Evolutionary conservation across 2,329 filamentous ascomycete genomes (phyloP), one percentile per base, ranked within the genome.

Genomic region (Magnaporthiopsis incrustans): DNA sequence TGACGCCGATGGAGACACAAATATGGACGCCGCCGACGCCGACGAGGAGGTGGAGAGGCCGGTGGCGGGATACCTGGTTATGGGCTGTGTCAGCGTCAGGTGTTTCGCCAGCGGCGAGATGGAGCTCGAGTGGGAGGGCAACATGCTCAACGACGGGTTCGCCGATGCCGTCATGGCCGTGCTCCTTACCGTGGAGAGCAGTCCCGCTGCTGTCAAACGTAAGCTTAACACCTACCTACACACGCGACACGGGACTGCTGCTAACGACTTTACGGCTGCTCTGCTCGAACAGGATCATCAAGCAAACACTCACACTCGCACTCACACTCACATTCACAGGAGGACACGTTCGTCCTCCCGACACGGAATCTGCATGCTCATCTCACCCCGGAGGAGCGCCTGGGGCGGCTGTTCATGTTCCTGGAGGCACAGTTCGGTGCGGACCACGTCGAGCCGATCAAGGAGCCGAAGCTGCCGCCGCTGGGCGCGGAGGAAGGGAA

Each of bases 131-230:
- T 99, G 95, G 95, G 94, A 98, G 74, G 95, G 93, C 65, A 99
- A 98, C 74, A 90, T 97, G 79, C 88, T 97, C 72, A 99, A 98
- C 74, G 95, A 99, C 72, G 91, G 92, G 66, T 96, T 99, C 71
- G 95, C 95, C n/a, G 95, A 99, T 76, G 92, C 95, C 22, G 90
- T 98, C 64, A 91, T 98, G 82, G 92, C 92, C 0, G 92, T 97
- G 3, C 82, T 99, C 14, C 87, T 97, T 70, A 93, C 90, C 0
- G 91, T 97, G 27, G 95, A 99, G 77, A 96, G 89, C 75, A 96
- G 91, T 63, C 95, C 94, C 6, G 95, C 95, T 18, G 94, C 95
- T 15, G 94, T 99, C 62, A 96, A 95, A 77, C 90, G 92, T 90
- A 81, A 77, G 83, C 77, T 68, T 44, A 61, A 59, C 57, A 56